phyloP scores from a whole-genome alignment of 164 flowering plant genomes.

The Liquidambar formosana region DNA sequence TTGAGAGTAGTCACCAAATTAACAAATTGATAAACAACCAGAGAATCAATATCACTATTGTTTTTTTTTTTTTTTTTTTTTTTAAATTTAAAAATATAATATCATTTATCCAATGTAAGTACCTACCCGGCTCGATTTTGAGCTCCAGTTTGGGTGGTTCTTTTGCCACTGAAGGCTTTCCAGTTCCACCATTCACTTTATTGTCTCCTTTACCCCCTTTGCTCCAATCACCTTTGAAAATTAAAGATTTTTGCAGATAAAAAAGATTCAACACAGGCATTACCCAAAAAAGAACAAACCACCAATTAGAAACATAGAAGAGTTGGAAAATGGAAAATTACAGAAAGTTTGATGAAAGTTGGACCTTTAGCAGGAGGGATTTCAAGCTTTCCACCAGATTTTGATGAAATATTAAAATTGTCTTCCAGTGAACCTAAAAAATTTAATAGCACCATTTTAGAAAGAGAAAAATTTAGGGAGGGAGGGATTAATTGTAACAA shows the following conservation, averaged over 20 bases:
- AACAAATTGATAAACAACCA: background rate
- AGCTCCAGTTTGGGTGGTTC: constrained; percentile 39
- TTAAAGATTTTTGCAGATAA: constrained; percentile 9
- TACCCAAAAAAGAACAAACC: background rate
- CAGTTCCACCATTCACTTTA: constrained; percentile 37
- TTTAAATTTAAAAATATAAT: background rate
- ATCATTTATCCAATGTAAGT: background rate
- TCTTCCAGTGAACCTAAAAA: constrained; percentile 25
- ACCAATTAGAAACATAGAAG: background rate
- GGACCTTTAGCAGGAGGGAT: constrained; percentile 37
- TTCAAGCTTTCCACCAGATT: constrained; percentile 41
- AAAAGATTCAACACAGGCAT: background rate
- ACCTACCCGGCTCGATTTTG: constrained; percentile 54
- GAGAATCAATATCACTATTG: background rate
- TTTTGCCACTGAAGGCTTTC: constrained; percentile 35
- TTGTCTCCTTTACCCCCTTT: constrained; percentile 59
- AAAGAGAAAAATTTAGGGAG: background rate
- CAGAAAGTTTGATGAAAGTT: background rate
- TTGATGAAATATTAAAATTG: constrained; percentile 18
- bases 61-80: no score
- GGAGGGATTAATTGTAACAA: background rate
- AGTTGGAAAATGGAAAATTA: background rate
- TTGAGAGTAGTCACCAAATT: background rate
- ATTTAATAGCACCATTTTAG: constrained; percentile 1
- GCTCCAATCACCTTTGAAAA: constrained; percentile 28